Base-by-base conservation (phyloP, 116 monocot species). In the Iris pallida region DNA sequence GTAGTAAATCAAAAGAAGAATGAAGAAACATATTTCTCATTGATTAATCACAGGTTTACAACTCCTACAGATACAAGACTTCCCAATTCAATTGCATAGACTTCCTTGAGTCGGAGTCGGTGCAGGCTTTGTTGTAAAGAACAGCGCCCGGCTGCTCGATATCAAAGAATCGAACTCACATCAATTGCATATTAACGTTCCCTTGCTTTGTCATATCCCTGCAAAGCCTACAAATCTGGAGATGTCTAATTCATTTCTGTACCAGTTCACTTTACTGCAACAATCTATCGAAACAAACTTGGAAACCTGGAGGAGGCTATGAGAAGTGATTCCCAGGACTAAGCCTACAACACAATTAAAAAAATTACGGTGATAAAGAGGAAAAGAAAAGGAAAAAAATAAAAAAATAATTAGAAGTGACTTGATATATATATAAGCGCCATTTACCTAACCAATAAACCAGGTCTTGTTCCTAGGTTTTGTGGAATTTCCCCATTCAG, bases 401-500 rank as follows among this genome's bases (percentile, higher is more conserved):
- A 0, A 51, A 14, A 47, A 20, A 43, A 10, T n/a, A 47, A 55
- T 16, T 17, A 42, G 45, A 44, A 20, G 3, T 12, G 3, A 55
- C 16, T 68, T 5, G 5, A 16, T 20, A 49, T 56, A 54, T 52
- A 17, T 64, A 48, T 63, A 53, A 17, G 17, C 57, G 20, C n/a
- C 68, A 59, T 72, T 82, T 73, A 91, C 90, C 74, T 59, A 54
- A 84, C 69, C 47, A 69, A 73, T 40, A 91, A 65, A 47, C 81
- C 82, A 66, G 57, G 64, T n/a, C 75, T 84, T 4, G 12, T 49
- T 64, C 51, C 68, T 57, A 89, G 77, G 68, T 52, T 76, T 8
- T 5, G 1, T 41, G 93, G 93, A 73, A 93, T 76, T 66, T 53
- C 48, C 51, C 93, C 93, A 20, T 71, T 73, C 19, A 89, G 66